phyloP scores from a whole-genome alignment of 2,329 filamentous ascomycete genomes.

The Blastomyces gilchristii region DNA sequence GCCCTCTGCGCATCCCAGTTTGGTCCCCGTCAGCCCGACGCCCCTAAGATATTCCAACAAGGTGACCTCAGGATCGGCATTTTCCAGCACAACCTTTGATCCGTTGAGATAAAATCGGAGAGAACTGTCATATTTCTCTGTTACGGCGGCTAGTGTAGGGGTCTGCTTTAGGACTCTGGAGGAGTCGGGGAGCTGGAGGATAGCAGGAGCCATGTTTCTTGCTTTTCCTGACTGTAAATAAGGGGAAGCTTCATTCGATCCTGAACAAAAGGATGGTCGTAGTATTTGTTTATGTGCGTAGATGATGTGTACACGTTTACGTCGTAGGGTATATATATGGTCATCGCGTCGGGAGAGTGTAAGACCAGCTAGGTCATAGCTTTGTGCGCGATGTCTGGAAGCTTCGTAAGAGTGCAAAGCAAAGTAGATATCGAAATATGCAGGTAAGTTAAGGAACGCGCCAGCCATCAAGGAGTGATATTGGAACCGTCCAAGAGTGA shows the following conservation, averaged over 20 bases:
- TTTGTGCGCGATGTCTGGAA: background rate
- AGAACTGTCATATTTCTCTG: slow-evolving; percentile 72
- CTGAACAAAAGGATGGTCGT: background rate
- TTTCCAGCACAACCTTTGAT: slow-evolving; percentile 74
- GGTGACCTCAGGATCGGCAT: slow-evolving; percentile 83
- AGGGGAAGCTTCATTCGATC: background rate
- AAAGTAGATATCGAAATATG: background rate
- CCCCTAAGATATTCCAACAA: slow-evolving; percentile 87
- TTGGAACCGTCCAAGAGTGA: too few species aligned
- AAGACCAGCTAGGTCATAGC: background rate
- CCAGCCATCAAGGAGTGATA: background rate
- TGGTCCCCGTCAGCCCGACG: slow-evolving; percentile 88
- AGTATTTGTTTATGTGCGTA: background rate
- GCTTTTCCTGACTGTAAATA: background rate
- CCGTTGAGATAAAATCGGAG: slow-evolving; percentile 92
- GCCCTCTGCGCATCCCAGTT: slow-evolving; percentile 91
- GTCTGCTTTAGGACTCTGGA: background rate
- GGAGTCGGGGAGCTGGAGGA: background rate
- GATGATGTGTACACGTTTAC: background rate
- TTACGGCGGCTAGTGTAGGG: slow-evolving; percentile 50
- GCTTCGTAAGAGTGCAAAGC: background rate
- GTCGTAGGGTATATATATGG: background rate
- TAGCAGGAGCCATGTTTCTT: background rate
- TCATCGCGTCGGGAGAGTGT: background rate
- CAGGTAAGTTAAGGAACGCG: background rate